A percentile compares a stretch with the other conserved stretches of the same genome.
Conservation (phyloP, 805 yeast genomes). For the Teunomyces barrocoloradensis region DNA sequence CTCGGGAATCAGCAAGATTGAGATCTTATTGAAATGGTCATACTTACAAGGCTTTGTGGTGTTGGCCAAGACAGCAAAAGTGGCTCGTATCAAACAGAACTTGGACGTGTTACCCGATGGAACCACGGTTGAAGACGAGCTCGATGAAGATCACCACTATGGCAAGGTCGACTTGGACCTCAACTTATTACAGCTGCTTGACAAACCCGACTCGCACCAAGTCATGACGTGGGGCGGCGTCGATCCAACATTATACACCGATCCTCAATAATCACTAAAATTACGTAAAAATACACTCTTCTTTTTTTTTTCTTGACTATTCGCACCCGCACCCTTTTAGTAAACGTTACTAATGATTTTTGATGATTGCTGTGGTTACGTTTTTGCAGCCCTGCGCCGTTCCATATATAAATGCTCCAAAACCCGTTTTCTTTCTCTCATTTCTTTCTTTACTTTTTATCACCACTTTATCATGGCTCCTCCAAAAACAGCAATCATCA, state of each 20-base stretch:
- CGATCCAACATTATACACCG: constrained; percentile 32
- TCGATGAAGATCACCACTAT: constrained; percentile 23
- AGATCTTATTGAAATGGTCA: constrained; percentile 71
- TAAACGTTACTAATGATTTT: too few relatives aligned
- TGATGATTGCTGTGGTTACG: too few relatives aligned
- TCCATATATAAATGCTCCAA: not conserved
- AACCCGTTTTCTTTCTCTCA: not conserved
- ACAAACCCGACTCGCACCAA: constrained; percentile 35
- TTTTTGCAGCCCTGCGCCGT: too few relatives aligned
- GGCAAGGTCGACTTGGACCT: constrained; percentile 42
- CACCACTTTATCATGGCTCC: not conserved
- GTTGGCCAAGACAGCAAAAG: constrained; percentile 47
- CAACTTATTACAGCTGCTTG: constrained; percentile 34
- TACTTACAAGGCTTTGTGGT: constrained; percentile 54
- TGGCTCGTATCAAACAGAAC: constrained; percentile 52
- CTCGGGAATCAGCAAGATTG: constrained; percentile 53
- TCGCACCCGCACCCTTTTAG: too few relatives aligned
- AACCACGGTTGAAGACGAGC: constrained; percentile 16
- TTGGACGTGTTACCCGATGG: constrained; percentile 46
- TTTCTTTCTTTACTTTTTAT: too few relatives aligned
- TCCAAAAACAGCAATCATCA: constrained; percentile 36
- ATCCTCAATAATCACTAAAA: not conserved
- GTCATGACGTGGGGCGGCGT: constrained; percentile 29
- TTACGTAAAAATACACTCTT: not conserved
- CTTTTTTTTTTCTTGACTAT: too few relatives aligned